Evolutionary conservation across 257 asterid genomes (phyloP), one percentile per base, ranked within the genome.

Genomic region (Asclepias syriaca): DNA sequence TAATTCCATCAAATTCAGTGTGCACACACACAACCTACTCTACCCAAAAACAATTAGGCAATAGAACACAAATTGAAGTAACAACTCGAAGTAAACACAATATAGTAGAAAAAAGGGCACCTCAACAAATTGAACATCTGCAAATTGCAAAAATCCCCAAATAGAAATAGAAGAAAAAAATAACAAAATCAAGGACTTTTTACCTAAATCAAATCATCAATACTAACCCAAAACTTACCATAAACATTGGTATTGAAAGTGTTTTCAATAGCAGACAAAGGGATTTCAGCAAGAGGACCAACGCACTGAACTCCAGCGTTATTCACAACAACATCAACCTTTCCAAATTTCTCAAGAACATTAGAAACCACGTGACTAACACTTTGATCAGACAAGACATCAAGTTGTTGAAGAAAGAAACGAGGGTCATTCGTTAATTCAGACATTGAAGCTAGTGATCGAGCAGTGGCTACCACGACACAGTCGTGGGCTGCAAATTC

Each of bases 281-380:
- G 99, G 64, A 94, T 75, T 85, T 94, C 99, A 37, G 95, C 96
- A 12, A 91, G 78, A 49, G 97, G 99, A 0, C 97, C 99, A 11
- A 91, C 77, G 79, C 99, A 91, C 83, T 80, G 97, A 58, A 88
- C 78, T 64, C 99, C 99, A 45, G 99, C 99, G 39, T 94, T 94
- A 69, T 94, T 91, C 11, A 94, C 95, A 22, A 94, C 79, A 60
- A 94, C 66, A 78, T 94, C 99, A 46, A 94, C 79, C 0, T 90
- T 90, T 24, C 99, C 97, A 53, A 83, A 87, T 69, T 70, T 84
- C 64, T 88, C 93, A 11, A 94, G 81, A 56, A 83, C 95, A 13
- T 82, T 79, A 2, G 89, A 84, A 53, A 91, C 81, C 34, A 90
- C 93, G 77, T 58, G 77, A 10, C 80, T 79, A 74, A 91, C 95